These are phyloP conservation scores for Nymphaea colorata DNA, from an alignment of 164 flowering plant species.

Conservation along the genomic window DNA sequence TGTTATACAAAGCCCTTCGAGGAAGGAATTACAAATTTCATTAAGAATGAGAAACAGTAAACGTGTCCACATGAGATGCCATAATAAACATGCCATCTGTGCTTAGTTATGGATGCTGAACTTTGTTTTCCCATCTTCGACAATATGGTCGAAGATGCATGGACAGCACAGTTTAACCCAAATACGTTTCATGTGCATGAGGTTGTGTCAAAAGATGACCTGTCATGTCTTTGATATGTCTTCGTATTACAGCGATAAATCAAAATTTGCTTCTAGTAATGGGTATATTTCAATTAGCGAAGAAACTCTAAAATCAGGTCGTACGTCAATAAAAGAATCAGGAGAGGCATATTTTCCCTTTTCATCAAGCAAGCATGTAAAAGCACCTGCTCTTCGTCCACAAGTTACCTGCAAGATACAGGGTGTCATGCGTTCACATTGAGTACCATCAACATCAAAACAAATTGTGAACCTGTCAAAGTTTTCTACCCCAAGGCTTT, in stretches of 20 bases:
- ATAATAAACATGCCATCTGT: background rate
- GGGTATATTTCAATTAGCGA: conserved; percentile 45
- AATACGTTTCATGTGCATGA: background rate
- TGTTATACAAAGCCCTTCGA: too few relatives aligned
- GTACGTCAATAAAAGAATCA: conserved; percentile 28
- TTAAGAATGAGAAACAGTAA: background rate
- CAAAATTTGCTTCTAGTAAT: conserved; percentile 51
- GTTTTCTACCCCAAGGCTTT: too few relatives aligned
- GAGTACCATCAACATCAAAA: too few relatives aligned
- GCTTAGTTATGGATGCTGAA: background rate
- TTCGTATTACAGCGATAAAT: conserved; percentile 20
- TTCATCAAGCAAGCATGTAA: conserved; percentile 85
- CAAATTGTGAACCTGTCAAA: too few relatives aligned
- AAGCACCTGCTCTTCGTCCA: conserved; percentile 85
- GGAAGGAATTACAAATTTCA: background rate
- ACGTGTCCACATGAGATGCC: background rate
- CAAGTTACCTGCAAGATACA: conserved; percentile 49
- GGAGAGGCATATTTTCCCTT: conserved; percentile 58
- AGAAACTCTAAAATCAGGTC: conserved; percentile 81
- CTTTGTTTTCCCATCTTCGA: background rate
- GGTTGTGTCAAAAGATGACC: background rate
- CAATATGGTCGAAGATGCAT: too few relatives aligned
- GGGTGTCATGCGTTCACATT: too few relatives aligned
- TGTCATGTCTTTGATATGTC: background rate
- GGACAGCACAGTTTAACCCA: background rate